These are phyloP conservation scores for Pyrus betulifolia DNA, from an alignment of 306 rosid species.

Conservation along the genomic window DNA sequence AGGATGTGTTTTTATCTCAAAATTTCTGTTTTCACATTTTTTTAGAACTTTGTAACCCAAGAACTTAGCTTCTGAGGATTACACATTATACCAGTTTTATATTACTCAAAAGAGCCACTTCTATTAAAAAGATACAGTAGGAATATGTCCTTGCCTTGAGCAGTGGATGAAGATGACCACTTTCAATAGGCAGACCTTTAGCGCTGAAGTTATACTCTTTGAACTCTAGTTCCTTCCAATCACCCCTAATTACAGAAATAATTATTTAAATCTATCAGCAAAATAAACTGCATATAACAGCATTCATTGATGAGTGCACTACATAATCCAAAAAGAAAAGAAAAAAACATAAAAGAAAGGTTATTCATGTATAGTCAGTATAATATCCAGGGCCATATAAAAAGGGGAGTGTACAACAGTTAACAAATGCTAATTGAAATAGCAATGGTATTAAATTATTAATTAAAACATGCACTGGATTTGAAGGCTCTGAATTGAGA, in stretches of 20 bases:
- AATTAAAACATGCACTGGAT: not conserved
- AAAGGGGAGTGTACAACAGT: not conserved
- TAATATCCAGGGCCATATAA: not conserved
- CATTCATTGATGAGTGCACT: not conserved
- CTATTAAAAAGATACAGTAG: not conserved
- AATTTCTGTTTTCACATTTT: not conserved
- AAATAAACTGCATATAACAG: slow-evolving; percentile 3
- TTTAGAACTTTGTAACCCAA: not conserved
- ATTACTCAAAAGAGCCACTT: not conserved
- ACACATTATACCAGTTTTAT: not conserved
- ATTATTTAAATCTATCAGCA: slow-evolving; percentile 14
- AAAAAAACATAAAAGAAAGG: not conserved
- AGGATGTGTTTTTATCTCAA: not conserved
- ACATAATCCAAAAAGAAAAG: not conserved
- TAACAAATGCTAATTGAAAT: not conserved
- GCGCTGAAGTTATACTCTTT: slow-evolving; percentile 79
- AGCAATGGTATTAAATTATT: not conserved
- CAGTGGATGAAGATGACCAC: slow-evolving; percentile 91
- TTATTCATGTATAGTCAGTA: not conserved
- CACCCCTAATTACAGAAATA: slow-evolving; percentile 44
- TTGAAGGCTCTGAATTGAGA: not conserved
- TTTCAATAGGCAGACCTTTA: slow-evolving; percentile 76
- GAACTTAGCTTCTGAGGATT: not conserved
- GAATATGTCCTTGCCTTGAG: slow-evolving; percentile 58
- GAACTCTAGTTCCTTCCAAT: slow-evolving; percentile 79